A percentile compares a stretch with the other conserved stretches of the same genome.
phyloP scores from a whole-genome alignment of 768 basidiomycete genomes.

The Tubosaeta sp. region DNA sequence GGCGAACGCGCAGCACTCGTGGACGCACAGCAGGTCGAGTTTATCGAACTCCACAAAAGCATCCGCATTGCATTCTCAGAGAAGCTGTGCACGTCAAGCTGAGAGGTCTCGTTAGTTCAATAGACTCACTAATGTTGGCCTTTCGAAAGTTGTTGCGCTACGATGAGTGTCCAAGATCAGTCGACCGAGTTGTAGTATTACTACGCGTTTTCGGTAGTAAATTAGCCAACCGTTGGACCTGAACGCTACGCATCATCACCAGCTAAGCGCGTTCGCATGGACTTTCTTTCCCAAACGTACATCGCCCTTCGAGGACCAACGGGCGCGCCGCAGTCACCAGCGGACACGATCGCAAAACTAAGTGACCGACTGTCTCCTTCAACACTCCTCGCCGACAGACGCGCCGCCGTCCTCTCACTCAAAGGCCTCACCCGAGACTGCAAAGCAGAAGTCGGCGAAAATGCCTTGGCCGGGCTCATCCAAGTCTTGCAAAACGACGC shows the following conservation, averaged over 20 bases:
- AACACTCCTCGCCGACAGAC: conserved; percentile 83
- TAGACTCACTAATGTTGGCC: too few relatives aligned
- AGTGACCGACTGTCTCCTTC: conserved; percentile 89
- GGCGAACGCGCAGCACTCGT: neutral
- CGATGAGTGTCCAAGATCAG: too few relatives aligned
- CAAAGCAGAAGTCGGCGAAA: conserved; percentile 81
- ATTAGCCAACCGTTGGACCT: neutral
- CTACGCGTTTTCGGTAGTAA: too few relatives aligned
- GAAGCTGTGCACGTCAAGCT: too few relatives aligned
- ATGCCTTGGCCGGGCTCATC: conserved; percentile 72
- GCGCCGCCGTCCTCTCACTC: conserved; percentile 88
- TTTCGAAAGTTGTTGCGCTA: too few relatives aligned
- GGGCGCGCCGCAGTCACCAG: conserved; percentile 76
- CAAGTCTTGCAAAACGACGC: conserved; percentile 85
- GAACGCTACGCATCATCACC: neutral
- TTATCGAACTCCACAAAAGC: conserved; percentile 3
- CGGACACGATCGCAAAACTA: conserved; percentile 83
- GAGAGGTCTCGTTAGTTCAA: too few relatives aligned
- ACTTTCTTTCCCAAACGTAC: conserved; percentile 83
- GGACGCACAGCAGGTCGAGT: neutral
- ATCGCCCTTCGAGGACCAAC: conserved; percentile 81
- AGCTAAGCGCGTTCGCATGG: conserved; percentile 42
- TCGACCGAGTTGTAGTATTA: too few relatives aligned
- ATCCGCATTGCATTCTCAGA: neutral
- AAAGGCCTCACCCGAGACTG: conserved; percentile 92